phyloP scores from a whole-genome alignment of 345 rosid genomes.

The Camelina neglecta region DNA sequence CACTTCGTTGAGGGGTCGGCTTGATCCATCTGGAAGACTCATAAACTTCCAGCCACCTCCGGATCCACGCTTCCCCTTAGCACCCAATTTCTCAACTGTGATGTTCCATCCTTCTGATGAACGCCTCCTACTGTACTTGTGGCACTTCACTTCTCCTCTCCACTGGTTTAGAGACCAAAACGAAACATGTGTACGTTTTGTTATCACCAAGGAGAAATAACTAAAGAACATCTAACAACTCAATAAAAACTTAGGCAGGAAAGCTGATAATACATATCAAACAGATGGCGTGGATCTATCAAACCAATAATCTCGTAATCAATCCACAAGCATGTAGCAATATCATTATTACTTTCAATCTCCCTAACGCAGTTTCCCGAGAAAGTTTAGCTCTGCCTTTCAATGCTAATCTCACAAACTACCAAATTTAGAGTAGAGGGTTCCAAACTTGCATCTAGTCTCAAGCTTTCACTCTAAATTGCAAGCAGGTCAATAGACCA shows the following conservation, averaged over 20 bases:
- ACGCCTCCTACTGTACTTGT: constrained; percentile 87
- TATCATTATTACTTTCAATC: constrained; percentile 9
- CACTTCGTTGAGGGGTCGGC: constrained; percentile 73
- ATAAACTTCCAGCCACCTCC: constrained; percentile 97
- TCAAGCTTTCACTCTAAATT: background rate
- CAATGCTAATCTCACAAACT: background rate
- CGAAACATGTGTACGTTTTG: background rate
- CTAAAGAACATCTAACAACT: background rate
- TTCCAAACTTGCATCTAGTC: constrained; percentile 18
- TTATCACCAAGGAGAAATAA: constrained; percentile 19
- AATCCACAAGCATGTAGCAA: background rate
- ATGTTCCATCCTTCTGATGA: constrained; percentile 83
- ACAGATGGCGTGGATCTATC: background rate
- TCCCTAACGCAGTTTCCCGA: background rate
- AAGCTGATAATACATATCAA: background rate
- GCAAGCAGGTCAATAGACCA: constrained; percentile 14
- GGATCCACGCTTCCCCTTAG: constrained; percentile 77
- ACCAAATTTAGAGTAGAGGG: constrained; percentile 1
- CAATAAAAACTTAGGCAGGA: constrained; percentile 13
- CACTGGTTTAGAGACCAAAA: constrained; percentile 50
- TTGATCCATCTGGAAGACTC: constrained; percentile 92
- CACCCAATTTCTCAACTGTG: constrained; percentile 84
- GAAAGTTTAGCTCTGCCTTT: background rate
- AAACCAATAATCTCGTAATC: constrained; percentile 1
- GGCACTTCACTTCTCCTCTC: constrained; percentile 79